Evolutionary conservation across 2,329 filamentous ascomycete genomes (phyloP).

Genomic region (Claviceps sp.): DNA sequence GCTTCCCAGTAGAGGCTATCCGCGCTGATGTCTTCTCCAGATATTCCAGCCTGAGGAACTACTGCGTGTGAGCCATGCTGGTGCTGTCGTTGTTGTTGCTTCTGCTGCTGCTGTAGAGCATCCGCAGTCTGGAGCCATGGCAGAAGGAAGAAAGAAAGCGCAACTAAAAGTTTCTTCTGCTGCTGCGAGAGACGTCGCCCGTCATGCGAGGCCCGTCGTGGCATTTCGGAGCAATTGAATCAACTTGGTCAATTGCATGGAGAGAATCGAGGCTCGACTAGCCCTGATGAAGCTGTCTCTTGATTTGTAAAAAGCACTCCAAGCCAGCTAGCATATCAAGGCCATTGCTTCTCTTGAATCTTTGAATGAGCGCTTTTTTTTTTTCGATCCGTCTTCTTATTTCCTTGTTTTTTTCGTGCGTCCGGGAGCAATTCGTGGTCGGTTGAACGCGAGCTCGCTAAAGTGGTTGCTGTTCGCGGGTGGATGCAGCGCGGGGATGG

Average conservation of each 20-base stretch:
- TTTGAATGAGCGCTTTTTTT: neutral
- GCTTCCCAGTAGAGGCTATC: conserved; percentile 16
- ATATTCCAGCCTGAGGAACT: neutral
- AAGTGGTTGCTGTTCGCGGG: neutral
- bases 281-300: conserved; percentile 3
- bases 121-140: conserved; percentile 42
- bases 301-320: neutral
- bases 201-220: conserved; percentile 51
- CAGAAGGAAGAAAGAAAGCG: conserved; percentile 44
- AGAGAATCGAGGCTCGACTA: neutral
- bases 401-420: neutral
- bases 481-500: neutral
- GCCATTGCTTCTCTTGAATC: neutral
- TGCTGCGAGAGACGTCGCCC: conserved; percentile 31
- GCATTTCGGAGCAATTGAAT: conserved; percentile 28
- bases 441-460: neutral
- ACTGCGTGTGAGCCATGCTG: conserved; percentile 1
- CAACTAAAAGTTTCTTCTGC: conserved; percentile 35
- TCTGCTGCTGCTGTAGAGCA: conserved; percentile 51
- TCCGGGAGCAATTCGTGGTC: neutral
- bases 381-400: neutral
- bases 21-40: neutral
- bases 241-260: conserved; percentile 3
- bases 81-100: conserved; percentile 28
- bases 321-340: neutral